Percentiles rank a stretch among this genome's conserved stretches.
Evolutionary conservation across 2,329 filamentous ascomycete species (phyloP).

Genomic region (Pseudophaeomoniella oleicola): DNA sequence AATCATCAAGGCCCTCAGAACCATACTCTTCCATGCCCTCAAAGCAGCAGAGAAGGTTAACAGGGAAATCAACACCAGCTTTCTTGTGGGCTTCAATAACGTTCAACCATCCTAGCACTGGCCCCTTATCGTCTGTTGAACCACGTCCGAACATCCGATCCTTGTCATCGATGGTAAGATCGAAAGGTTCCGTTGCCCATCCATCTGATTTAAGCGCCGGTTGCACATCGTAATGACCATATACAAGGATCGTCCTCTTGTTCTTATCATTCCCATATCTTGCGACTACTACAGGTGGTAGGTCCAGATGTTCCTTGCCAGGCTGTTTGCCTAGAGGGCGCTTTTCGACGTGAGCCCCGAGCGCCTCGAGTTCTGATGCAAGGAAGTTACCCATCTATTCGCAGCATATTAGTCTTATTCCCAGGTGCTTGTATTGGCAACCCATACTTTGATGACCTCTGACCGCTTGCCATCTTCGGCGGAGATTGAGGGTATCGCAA

Average conservation of each 20-base stretch:
- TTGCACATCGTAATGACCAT: conserved; percentile 98
- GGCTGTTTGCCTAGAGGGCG: conserved; percentile 83
- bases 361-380: conserved; percentile 61
- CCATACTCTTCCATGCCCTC: conserved; percentile 99
- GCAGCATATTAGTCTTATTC: not conserved
- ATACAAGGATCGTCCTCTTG: conserved; percentile 91
- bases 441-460: conserved; percentile 65
- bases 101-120: conserved; percentile 93
- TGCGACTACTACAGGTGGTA: conserved; percentile 83
- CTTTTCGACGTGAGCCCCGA: conserved; percentile 79
- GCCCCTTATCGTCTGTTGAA: conserved; percentile 94
- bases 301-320: conserved; percentile 74
- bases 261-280: conserved; percentile 84
- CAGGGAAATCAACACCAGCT: conserved; percentile 83
- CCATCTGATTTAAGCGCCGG: conserved; percentile 86
- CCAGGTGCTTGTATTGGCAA: not conserved
- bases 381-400: conserved; percentile 79
- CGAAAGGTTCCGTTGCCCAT: conserved; percentile 91
- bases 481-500: conserved; percentile 92
- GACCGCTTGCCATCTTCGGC: conserved; percentile 76
- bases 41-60: conserved; percentile 98
- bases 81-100: conserved; percentile 96
- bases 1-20: conserved; percentile 87
- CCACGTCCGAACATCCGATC: conserved; percentile 93
- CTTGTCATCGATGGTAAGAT: conserved; percentile 73